These are phyloP conservation scores for slime mould (Dictyostelium discoideum) DNA, from an alignment of 78 protist genomes.

Conservation along the genomic window dicty_2.7 NC_007090.3:4467001-4467500, in stretches of 20 bases:
- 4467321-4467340: not conserved
- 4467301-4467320: not conserved
- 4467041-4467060: constrained; percentile 3
- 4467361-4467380: not conserved
- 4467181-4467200: not conserved
- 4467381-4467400: not conserved
- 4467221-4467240: not conserved
- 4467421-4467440: not conserved
- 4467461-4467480: not conserved
- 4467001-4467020: not conserved
- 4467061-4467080: not conserved
- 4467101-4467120: not conserved
- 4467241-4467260: not conserved
- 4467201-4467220: not conserved
- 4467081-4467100: not conserved
- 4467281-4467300: not conserved
- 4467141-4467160: constrained; percentile 18
- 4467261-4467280: not conserved
- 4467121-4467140: not conserved
- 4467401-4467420: not conserved
- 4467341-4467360: not conserved
- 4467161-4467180: constrained; percentile 15
- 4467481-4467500: not conserved
- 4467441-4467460: not conserved
- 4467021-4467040: not conserved